These are phyloP conservation scores for Cercospora zeae-maydis DNA, from an alignment of 2,329 filamentous ascomycete genomes.

Conservation along the genomic window DNA sequence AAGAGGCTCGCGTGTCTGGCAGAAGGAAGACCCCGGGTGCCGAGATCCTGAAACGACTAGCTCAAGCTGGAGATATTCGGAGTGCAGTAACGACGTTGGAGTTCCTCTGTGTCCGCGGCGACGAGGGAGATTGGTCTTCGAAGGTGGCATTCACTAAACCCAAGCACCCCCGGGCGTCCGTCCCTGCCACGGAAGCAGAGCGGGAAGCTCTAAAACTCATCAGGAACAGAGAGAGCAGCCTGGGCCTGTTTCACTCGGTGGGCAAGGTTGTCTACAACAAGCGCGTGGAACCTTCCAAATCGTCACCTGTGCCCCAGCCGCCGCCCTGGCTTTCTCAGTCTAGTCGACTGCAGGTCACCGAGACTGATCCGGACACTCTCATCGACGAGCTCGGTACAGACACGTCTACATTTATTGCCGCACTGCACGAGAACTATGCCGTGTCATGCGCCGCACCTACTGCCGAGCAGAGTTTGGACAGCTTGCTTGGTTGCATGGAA, in stretches of 20 bases:
- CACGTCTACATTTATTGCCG: slow-evolving; percentile 81
- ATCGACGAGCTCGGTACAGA: slow-evolving; percentile 93
- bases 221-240: slow-evolving; percentile 79
- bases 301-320: slow-evolving; percentile 40
- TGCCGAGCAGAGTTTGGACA: slow-evolving; percentile 64
- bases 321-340: slow-evolving; percentile 47
- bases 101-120: slow-evolving; percentile 82
- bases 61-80: slow-evolving; percentile 85
- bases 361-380: slow-evolving; percentile 60
- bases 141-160: slow-evolving; percentile 67
- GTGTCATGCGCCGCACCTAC: slow-evolving; percentile 69
- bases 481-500: slow-evolving; percentile 80
- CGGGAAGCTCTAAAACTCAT: slow-evolving; percentile 74
- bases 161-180: slow-evolving; percentile 59
- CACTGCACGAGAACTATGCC: slow-evolving; percentile 89
- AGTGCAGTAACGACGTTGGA: slow-evolving; percentile 90
- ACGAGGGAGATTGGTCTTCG: slow-evolving; percentile 70
- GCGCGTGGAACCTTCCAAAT: slow-evolving; percentile 56
- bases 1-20: slow-evolving; percentile 77
- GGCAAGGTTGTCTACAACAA: slow-evolving; percentile 98
- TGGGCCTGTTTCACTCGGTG: slow-evolving; percentile 94
- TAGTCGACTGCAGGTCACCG: slow-evolving; percentile 43
- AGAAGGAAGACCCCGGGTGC: slow-evolving; percentile 73
- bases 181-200: slow-evolving; percentile 70
- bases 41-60: slow-evolving; percentile 70